phyloP scores from a whole-genome alignment of 208 protist genomes.

The Acanthamoeba divionensis region DNA sequence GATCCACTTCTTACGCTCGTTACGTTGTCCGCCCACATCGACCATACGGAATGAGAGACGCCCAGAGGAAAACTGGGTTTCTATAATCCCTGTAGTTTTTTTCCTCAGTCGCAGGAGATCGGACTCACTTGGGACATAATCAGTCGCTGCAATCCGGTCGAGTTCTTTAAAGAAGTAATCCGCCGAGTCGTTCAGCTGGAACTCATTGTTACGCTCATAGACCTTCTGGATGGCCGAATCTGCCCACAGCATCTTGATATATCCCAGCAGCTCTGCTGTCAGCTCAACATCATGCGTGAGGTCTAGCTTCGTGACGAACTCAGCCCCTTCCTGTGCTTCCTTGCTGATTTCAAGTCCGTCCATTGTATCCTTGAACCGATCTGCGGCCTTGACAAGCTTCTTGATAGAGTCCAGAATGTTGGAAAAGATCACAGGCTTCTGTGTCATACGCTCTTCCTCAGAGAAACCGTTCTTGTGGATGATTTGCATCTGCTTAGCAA shows the following conservation, averaged over 20 bases:
- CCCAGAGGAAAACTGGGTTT: slow-evolving; percentile 70
- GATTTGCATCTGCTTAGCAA: slow-evolving; percentile 85
- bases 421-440: slow-evolving; percentile 63
- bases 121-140: background rate
- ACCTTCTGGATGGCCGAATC: slow-evolving; percentile 69
- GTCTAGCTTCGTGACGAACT: background rate
- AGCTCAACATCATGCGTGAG: background rate
- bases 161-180: slow-evolving; percentile 67
- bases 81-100: slow-evolving; percentile 80
- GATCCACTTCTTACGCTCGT: slow-evolving; percentile 87
- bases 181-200: slow-evolving; percentile 78
- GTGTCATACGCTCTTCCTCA: slow-evolving; percentile 62
- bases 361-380: background rate
- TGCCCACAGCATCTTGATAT: slow-evolving; percentile 67
- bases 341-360: background rate
- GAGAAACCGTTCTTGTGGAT: slow-evolving; percentile 78
- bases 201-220: slow-evolving; percentile 69
- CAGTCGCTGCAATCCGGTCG: background rate
- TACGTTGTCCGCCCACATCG: slow-evolving; percentile 86
- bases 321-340: background rate
- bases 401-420: slow-evolving; percentile 76
- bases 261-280: slow-evolving; percentile 11
- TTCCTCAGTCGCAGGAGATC: slow-evolving; percentile 81
- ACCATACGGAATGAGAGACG: slow-evolving; percentile 73
- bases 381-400: slow-evolving; percentile 34